Conservation (phyloP, 305 asterid genomes). For the Fraxinus xanthoxyloides region DNA sequence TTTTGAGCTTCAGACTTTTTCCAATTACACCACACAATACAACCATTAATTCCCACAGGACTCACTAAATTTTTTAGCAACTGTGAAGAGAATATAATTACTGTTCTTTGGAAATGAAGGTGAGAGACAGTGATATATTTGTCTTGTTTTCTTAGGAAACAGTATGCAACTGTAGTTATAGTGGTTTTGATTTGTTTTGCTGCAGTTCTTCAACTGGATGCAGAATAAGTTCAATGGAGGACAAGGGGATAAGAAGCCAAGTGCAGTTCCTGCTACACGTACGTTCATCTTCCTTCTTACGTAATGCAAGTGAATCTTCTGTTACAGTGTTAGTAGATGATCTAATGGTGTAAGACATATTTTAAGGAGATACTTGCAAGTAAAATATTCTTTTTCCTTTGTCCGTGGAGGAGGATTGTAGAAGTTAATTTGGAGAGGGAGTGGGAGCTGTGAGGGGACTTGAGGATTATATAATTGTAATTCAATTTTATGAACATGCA, state of each 20-base stretch:
- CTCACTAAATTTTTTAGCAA: neutral
- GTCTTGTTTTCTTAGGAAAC: neutral
- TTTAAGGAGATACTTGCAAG: neutral
- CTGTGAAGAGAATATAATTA: constrained; percentile 18
- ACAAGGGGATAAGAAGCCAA: constrained; percentile 36
- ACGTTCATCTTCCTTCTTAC: constrained; percentile 8
- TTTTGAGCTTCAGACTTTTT: constrained; percentile 15
- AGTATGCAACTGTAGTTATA: neutral
- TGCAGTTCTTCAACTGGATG: constrained; percentile 88
- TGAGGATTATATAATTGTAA: neutral
- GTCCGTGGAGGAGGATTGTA: neutral
- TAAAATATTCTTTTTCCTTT: neutral
- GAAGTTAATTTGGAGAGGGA: neutral
- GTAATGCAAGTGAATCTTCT: neutral
- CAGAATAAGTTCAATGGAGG: constrained; percentile 69
- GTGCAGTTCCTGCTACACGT: constrained; percentile 41
- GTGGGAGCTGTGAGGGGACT: neutral
- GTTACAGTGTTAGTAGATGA: neutral
- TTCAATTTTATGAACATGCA: neutral
- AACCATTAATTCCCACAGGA: neutral
- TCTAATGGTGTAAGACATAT: neutral
- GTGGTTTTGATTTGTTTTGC: constrained; percentile 1
- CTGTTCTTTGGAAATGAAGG: constrained; percentile 47
- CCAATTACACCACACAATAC: neutral
- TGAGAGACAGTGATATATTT: constrained; percentile 10